phyloP scores from a whole-genome alignment of 768 basidiomycete species.

The Fomitopsis pulvina region DNA sequence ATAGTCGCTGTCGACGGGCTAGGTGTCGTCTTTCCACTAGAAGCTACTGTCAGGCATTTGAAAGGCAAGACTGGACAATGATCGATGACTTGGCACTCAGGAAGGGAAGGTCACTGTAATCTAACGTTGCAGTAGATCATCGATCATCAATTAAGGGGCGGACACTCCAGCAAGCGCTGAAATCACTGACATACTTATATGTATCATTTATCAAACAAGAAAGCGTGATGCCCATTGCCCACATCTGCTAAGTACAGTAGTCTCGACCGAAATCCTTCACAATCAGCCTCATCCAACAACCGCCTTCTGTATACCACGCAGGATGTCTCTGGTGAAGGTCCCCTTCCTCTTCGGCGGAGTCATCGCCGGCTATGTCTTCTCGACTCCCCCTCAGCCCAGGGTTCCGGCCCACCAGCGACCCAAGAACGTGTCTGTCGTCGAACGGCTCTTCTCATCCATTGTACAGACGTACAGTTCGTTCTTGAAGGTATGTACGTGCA shows the following conservation, averaged over 20 bases:
- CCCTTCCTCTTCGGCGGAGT: neutral
- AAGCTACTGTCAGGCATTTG: too few relatives aligned
- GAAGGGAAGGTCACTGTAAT: too few relatives aligned
- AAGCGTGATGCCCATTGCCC: too few relatives aligned
- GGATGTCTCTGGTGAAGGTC: constrained; percentile 4
- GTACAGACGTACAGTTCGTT: neutral
- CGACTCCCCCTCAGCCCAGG: constrained; percentile 1
- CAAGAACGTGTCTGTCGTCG: neutral
- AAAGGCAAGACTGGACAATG: too few relatives aligned
- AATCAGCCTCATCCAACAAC: neutral
- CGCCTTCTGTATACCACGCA: neutral
- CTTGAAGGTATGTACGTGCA: neutral
- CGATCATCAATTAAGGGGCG: too few relatives aligned
- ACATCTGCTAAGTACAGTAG: neutral
- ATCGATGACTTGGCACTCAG: too few relatives aligned
- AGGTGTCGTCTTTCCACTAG: too few relatives aligned
- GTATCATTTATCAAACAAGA: too few relatives aligned
- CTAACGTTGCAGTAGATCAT: too few relatives aligned
- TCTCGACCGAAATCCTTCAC: neutral
- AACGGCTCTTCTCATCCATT: constrained; percentile 1
- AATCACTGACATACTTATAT: too few relatives aligned
- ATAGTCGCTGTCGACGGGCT: too few relatives aligned
- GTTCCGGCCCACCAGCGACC: neutral
- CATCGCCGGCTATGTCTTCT: neutral
- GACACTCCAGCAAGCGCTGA: too few relatives aligned